Conservation (phyloP, 2,329 filamentous ascomycete species). For the Hymenoscyphus scutula region DNA sequence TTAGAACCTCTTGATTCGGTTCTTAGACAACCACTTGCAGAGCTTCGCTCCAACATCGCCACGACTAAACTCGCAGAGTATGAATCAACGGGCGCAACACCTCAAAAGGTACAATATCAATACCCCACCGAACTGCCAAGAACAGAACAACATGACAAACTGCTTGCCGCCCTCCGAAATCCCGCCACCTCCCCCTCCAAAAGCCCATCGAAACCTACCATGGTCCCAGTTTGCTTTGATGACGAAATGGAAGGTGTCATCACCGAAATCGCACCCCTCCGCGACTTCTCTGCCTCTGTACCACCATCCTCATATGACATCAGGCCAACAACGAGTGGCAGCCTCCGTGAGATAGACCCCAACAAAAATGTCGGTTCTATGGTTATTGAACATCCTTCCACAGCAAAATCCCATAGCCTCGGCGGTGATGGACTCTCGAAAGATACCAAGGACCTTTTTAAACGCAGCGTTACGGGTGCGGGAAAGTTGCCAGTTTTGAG, state of each 20-base stretch:
- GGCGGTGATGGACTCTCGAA: constrained; percentile 8
- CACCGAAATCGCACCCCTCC: constrained; percentile 18
- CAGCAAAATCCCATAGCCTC: constrained; percentile 4
- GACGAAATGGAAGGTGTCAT: constrained; percentile 23
- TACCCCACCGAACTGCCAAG: constrained; percentile 77
- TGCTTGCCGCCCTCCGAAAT: constrained; percentile 50
- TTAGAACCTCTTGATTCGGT: constrained; percentile 60
- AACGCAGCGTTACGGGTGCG: constrained; percentile 30
- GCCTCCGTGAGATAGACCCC: constrained; percentile 50
- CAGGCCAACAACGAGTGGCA: constrained; percentile 38
- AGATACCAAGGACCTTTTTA: constrained; percentile 27
- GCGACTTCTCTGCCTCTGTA: constrained; percentile 12
- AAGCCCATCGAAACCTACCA: constrained; percentile 37
- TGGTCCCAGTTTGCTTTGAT: constrained; percentile 36
- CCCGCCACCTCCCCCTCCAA: constrained; percentile 26
- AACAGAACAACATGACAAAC: constrained; percentile 61
- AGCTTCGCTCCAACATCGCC: constrained; percentile 68
- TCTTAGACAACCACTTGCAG: constrained; percentile 66
- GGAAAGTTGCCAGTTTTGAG: constrained; percentile 44
- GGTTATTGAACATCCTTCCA: constrained; percentile 16
- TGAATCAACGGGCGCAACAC: constrained; percentile 79
- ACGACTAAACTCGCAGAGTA: constrained; percentile 73
- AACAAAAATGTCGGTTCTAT: constrained; percentile 43
- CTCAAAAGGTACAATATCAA: constrained; percentile 75
- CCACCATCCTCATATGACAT: constrained; percentile 22